These are phyloP conservation scores for Ogataea thermomethanolica DNA, from an alignment of 805 yeast genomes.

Conservation along the genomic window DNA sequence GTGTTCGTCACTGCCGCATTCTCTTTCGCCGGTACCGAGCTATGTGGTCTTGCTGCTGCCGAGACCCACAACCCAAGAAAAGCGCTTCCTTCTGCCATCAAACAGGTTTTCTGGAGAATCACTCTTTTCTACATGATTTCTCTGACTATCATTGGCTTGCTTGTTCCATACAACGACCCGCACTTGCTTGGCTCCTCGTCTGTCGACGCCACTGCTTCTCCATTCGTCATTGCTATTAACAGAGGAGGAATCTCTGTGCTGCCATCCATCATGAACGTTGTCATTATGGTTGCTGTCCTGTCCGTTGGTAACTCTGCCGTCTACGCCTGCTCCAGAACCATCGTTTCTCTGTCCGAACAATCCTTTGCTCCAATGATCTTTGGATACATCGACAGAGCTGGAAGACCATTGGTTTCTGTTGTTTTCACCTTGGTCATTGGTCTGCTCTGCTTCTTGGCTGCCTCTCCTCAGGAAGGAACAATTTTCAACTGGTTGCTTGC, in stretches of 20 bases:
- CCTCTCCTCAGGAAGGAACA: conserved; percentile 49
- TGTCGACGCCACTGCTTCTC: conserved; percentile 60
- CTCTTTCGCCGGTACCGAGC: conserved; percentile 65
- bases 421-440: conserved; percentile 51
- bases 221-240: conserved; percentile 69
- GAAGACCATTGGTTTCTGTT: conserved; percentile 76
- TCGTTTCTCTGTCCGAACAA: conserved; percentile 66
- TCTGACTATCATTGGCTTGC: conserved; percentile 50
- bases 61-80: conserved; percentile 61
- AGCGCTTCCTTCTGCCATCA: conserved; percentile 60
- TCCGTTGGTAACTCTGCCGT: conserved; percentile 78
- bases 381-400: conserved; percentile 69
- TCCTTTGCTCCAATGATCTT: conserved; percentile 62
- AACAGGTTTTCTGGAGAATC: conserved; percentile 64
- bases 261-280: conserved; percentile 73
- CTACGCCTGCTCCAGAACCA: conserved; percentile 68
- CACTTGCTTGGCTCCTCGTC: conserved; percentile 44
- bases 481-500: conserved; percentile 76
- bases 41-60: conserved; percentile 63
- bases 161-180: conserved; percentile 56
- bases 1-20: conserved; percentile 61
- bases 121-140: conserved; percentile 54
- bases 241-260: conserved; percentile 59
- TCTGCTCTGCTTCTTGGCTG: conserved; percentile 59
- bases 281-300: conserved; percentile 65